These are phyloP conservation scores for Vanrija pseudolonga DNA, from an alignment of 1,284 basidiomycete genomes.

Conservation along the genomic window DNA sequence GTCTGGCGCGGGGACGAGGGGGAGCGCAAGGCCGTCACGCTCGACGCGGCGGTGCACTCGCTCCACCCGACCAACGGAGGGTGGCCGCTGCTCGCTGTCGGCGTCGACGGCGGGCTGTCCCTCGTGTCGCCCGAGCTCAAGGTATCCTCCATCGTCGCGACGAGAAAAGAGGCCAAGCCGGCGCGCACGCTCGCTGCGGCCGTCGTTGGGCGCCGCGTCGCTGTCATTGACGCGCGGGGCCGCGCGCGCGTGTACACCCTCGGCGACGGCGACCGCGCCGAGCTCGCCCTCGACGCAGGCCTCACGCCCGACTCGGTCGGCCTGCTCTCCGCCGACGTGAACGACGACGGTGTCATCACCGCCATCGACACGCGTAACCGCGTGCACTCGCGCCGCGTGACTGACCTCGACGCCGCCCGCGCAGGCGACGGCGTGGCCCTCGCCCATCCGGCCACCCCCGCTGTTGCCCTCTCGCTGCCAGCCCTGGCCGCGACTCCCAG, in stretches of 20 bases:
- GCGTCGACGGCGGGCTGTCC: slow-evolving; percentile 2
- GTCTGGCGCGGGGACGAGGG: slow-evolving; percentile 42
- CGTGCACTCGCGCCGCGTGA: slow-evolving; percentile 9
- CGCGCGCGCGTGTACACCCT: slow-evolving; percentile 11
- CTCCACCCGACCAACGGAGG: slow-evolving; percentile 2
- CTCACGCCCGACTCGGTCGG: slow-evolving; percentile 7
- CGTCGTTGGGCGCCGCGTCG: slow-evolving; percentile 5
- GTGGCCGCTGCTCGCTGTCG: slow-evolving; percentile 16
- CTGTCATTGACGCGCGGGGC: slow-evolving; percentile 17
- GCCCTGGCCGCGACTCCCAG: background rate
- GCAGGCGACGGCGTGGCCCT: background rate
- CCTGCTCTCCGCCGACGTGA: slow-evolving; percentile 23
- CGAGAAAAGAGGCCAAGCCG: slow-evolving; percentile 1
- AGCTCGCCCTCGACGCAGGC: slow-evolving; percentile 10
- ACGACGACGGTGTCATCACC: slow-evolving; percentile 29
- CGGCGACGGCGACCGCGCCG: slow-evolving; percentile 14
- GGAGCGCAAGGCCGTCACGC: slow-evolving; percentile 18
- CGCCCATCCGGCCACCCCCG: slow-evolving; percentile 8
- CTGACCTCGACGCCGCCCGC: slow-evolving; percentile 3
- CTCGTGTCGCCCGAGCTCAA: slow-evolving; percentile 5
- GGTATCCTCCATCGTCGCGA: background rate
- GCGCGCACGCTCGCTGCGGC: slow-evolving; percentile 5
- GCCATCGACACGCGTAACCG: slow-evolving; percentile 22
- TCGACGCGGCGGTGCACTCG: slow-evolving; percentile 8
- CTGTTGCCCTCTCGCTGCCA: slow-evolving; percentile 24